Conservation (phyloP, 108 stramenopile species). For the Cyclotella kingstonii region DNA sequence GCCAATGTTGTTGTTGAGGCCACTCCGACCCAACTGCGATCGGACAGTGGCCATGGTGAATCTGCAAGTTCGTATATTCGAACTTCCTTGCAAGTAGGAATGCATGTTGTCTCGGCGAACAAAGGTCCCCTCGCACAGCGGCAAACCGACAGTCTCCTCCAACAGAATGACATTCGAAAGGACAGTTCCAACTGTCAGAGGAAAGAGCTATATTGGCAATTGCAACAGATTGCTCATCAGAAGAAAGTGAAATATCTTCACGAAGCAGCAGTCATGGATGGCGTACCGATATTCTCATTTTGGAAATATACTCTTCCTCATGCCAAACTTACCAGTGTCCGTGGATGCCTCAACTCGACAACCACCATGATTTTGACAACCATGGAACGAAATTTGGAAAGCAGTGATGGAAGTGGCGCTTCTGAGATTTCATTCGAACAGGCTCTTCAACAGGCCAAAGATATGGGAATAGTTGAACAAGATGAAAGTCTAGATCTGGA, state of each 20-base stretch:
- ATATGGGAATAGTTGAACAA: constrained; percentile 35
- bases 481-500: constrained; percentile 43
- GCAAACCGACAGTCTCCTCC: background rate
- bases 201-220: constrained; percentile 20
- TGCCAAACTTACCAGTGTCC: constrained; percentile 7
- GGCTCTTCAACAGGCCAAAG: constrained; percentile 19
- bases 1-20: constrained; percentile 39
- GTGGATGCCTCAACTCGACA: constrained; percentile 32
- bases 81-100: constrained; percentile 9
- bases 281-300: constrained; percentile 26
- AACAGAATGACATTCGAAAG: background rate
- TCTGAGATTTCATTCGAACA: constrained; percentile 18
- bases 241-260: constrained; percentile 17
- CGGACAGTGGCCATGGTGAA: constrained; percentile 12
- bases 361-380: constrained; percentile 31
- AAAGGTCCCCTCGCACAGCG: constrained; percentile 23
- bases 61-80: constrained; percentile 26
- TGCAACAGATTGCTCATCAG: constrained; percentile 8
- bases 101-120: constrained; percentile 32
- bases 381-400: constrained; percentile 15
- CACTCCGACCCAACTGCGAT: constrained; percentile 28
- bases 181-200: background rate
- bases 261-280: constrained; percentile 41
- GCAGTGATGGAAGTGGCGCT: background rate
- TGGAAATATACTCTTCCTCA: constrained; percentile 25